Evolutionary conservation across 176 grass and related monocot genomes (phyloP).

Genomic region (Leersia perrieri): DNA sequence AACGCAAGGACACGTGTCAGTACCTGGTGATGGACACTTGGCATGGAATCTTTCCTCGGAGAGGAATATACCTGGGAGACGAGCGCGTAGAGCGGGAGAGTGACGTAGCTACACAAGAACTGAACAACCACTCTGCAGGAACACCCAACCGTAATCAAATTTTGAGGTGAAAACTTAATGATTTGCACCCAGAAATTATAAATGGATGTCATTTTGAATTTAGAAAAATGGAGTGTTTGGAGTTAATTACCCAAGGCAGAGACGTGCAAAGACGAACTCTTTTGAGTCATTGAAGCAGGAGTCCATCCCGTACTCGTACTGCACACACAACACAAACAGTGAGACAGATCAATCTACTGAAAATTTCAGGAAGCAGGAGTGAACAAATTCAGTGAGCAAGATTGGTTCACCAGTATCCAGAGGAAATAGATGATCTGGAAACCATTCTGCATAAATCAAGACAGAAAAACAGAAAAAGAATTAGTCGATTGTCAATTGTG

Average conservation of each 20-base stretch:
- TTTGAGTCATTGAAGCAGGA: conserved; percentile 88
- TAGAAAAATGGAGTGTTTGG: not conserved
- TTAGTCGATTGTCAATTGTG: no score
- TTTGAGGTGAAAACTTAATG: not conserved
- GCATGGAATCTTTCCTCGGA: not conserved
- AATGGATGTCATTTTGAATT: not conserved
- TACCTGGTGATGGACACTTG: rapidly evolving
- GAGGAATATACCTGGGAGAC: conserved; percentile 47
- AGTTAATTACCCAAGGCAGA: conserved; percentile 68
- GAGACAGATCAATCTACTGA: not conserved
- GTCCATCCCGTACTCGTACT: conserved; percentile 92
- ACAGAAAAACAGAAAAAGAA: not conserved
- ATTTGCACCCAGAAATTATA: not conserved
- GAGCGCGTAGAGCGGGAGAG: conserved; percentile 69
- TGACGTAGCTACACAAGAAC: conserved; percentile 83
- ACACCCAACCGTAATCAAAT: not conserved
- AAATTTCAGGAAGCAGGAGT: not conserved
- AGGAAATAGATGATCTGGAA: conserved; percentile 95
- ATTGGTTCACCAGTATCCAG: conserved; percentile 77
- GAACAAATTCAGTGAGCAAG: not conserved
- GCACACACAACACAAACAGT: not conserved
- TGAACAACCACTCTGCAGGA: conserved; percentile 61
- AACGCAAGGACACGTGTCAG: not conserved
- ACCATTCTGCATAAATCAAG: conserved; percentile 56
- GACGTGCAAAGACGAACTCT: conserved; percentile 47